Base-by-base conservation (phyloP, 2,329 filamentous ascomycete genomes). In the Clonostachys solani region DNA sequence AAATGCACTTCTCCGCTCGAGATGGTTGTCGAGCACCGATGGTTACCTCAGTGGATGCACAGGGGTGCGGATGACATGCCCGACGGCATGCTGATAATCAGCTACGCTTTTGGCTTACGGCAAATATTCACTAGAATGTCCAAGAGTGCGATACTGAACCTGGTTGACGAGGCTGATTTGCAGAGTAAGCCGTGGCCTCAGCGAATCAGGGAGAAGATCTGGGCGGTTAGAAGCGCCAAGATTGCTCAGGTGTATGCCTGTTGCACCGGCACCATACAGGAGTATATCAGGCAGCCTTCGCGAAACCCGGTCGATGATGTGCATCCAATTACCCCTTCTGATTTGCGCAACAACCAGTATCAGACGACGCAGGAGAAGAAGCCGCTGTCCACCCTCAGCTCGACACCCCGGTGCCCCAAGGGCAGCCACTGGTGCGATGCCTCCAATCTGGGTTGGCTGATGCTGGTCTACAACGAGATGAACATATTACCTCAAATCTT, bases 11-110 rank as follows among this genome's bases (percentile, higher is more conserved):
- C 71, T 0, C 77, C 77, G 0, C 56, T 80, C 0, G 75, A 78
- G 49, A 51, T 73, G 6, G 55, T 71, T 8, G 75, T 80, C 5
- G 74, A 78, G 50, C 70, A 76, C 50, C 54, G 64, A 36, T 80
- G 77, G 76, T 53, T 80, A 16, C 74, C 74, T 2, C 67, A 73
- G 40, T 80, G 75, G 76, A 65, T 74, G 54, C 68, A 74, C 50
- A 66, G 65, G 47, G 69, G 69, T 2, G 67, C 65, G 2, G 71
- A 75, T n/a, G 67, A 72, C 40, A 73, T 74, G 64, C 67, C 73
- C 0, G 73, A 74, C 40, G 77, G 72, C 0, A 64, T 78, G 2
- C 55, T 80, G 44, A 60, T 78, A 15, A 77, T 80, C 42, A 74
- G 72, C 52, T 80, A 77, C 52, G 72, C 71, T 0, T 80, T 80